Base-by-base conservation (phyloP, 2,329 filamentous ascomycete species). In the Penicillium sp. region DNA sequence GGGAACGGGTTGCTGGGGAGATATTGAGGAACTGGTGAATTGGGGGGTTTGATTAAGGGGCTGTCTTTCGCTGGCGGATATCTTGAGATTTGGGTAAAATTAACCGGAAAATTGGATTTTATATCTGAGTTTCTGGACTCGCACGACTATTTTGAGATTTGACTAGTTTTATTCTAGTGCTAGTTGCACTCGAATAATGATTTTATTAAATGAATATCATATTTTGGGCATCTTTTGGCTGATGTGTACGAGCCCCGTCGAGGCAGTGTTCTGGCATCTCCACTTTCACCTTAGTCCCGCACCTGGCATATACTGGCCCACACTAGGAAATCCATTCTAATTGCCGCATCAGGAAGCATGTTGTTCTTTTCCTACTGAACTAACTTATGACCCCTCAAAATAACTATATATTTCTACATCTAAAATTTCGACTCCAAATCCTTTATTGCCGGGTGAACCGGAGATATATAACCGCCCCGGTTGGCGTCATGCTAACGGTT, bases 1-100 rank as follows among this genome's bases (percentile, higher is more conserved):
- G 66, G 8, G 60, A 62, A 31, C 19, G 55, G 29, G 63, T 36
- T 64, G 58, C 58, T 19, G 39, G 40, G 25, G 58, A 62, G 52
- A 50, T 62, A 23, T 16, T 51, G 25, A 13, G 10, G 13, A 15
- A 23, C 29, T 52, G 27, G 21, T 50, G 52, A 34, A 16, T 16
- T 8, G 21, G 45, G 27, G 11, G 5, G 4, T n/a, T 15, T n/a
- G 13, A 43, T 43, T 43, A 51, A 25, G 39, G 39, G 38, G 39
- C 29, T 36, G 13, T 33, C 31, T 6, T 21, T 16, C 16, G 8
- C 25, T 13, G 10, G 31, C 36, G 44, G 27, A 19, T 21, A 33
- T 41, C 33, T n/a, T 33, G 21, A 33, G 2, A 10, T 43, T 36
- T 33, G 21, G 15, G 29, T 13, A 21, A 33, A 33, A 34, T 16